These are phyloP conservation scores for Maudiozyma barnettii DNA, from an alignment of 805 yeast genomes.

Conservation along the genomic window DNA sequence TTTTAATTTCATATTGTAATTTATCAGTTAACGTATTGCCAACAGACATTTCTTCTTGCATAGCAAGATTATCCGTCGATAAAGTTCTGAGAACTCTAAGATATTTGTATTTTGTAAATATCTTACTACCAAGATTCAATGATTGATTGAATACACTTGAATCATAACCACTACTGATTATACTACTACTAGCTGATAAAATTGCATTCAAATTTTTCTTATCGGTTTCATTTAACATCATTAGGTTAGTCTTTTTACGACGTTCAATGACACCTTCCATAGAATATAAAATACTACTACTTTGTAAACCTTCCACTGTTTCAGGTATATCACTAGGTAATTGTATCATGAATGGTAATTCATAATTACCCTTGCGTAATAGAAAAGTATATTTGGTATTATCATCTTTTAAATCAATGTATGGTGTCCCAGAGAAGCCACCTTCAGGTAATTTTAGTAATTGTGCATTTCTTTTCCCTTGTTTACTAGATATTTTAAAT, in stretches of 20 bases:
- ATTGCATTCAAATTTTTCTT: slow-evolving; percentile 1
- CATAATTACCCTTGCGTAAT: slow-evolving; percentile 67
- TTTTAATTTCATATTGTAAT: slow-evolving; percentile 75
- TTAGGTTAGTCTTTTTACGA: slow-evolving; percentile 1
- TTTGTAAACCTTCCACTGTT: slow-evolving; percentile 79
- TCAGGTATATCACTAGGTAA: slow-evolving; percentile 79
- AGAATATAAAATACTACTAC: slow-evolving; percentile 63
- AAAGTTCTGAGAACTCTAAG: slow-evolving; percentile 74
- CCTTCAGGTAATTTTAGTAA: background rate
- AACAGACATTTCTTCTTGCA: slow-evolving; percentile 71
- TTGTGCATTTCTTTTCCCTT: background rate
- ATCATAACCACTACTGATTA: slow-evolving; percentile 1
- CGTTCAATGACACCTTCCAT: slow-evolving; percentile 66
- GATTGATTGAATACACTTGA: slow-evolving; percentile 5
- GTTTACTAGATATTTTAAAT: background rate
- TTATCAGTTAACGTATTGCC: slow-evolving; percentile 87
- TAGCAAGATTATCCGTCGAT: slow-evolving; percentile 58
- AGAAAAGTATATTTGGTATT: slow-evolving; percentile 20
- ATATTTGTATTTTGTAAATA: slow-evolving; percentile 36
- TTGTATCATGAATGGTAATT: slow-evolving; percentile 73
- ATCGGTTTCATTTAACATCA: slow-evolving; percentile 1
- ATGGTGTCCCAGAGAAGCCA: slow-evolving; percentile 25
- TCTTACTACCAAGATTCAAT: background rate
- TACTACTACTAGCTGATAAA: background rate
- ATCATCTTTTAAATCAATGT: slow-evolving; percentile 14